Conservation (phyloP, 179 eudicot genomes). For the Silene noctiflora region DNA sequence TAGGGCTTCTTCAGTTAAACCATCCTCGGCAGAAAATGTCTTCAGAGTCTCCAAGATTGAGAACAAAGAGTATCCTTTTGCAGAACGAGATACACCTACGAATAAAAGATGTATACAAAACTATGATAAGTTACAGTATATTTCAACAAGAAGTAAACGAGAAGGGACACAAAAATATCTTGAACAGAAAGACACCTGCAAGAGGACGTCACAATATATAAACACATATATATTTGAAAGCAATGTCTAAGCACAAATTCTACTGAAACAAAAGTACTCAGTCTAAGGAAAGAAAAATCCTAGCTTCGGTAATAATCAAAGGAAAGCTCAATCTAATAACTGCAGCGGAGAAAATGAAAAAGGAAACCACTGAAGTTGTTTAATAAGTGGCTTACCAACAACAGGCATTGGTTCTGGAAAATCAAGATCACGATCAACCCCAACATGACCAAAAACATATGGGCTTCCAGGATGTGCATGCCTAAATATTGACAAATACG, state of each 20-base stretch:
- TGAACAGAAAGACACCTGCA: neutral
- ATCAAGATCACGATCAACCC: constrained; percentile 86
- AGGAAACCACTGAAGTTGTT: neutral
- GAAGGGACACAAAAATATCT: neutral
- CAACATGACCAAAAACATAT: constrained; percentile 92
- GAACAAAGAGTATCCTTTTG: constrained; percentile 81
- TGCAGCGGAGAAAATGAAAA: neutral
- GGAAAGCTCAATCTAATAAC: neutral
- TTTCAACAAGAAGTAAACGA: neutral
- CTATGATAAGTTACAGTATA: constrained; percentile 3
- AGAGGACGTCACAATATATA: neutral
- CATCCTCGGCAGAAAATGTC: constrained; percentile 85
- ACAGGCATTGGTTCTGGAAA: constrained; percentile 99
- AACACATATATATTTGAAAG: neutral
- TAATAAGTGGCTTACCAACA: constrained; percentile 56
- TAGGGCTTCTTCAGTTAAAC: constrained; percentile 93
- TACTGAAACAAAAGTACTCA: neutral
- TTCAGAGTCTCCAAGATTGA: constrained; percentile 90
- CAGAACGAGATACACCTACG: constrained; percentile 89
- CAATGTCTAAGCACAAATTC: neutral
- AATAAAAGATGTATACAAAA: neutral
- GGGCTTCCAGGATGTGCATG: constrained; percentile 99
- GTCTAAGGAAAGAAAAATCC: neutral
- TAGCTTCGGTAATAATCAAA: constrained; percentile 6
- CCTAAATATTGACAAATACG: constrained; percentile 37